Percentiles rank a stretch among this genome's conserved stretches.
These are phyloP conservation scores for Colletotrichum euphorbiae DNA, from an alignment of 2,329 filamentous ascomycete species.

Conservation along the genomic window DNA sequence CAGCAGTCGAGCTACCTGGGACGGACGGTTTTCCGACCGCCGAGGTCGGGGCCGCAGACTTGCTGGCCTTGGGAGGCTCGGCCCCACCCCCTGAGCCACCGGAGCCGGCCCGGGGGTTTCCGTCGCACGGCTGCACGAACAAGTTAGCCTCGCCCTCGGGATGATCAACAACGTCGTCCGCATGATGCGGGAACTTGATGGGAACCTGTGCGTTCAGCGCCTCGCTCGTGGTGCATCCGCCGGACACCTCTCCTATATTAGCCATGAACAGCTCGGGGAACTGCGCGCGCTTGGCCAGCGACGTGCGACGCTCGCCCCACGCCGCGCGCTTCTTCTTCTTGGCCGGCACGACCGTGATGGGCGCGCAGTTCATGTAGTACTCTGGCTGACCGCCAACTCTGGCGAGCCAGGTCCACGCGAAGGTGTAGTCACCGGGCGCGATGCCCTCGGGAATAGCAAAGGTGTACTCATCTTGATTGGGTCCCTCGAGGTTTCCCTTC, in stretches of 20 bases:
- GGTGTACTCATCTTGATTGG: conserved; percentile 29
- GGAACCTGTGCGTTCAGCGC: conserved; percentile 28
- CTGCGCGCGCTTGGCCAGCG: conserved; percentile 3
- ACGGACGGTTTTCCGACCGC: neutral
- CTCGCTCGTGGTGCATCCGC: conserved; percentile 29
- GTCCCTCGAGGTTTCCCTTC: conserved; percentile 33
- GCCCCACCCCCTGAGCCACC: neutral
- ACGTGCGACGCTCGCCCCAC: neutral
- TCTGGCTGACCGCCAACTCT: conserved; percentile 21
- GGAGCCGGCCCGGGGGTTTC: conserved; percentile 12
- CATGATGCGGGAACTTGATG: conserved; percentile 13
- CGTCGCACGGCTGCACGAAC: conserved; percentile 29
- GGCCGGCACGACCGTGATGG: conserved; percentile 21
- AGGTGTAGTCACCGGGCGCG: conserved; percentile 29
- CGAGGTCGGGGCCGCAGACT: neutral
- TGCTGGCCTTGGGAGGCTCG: neutral
- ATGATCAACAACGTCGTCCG: conserved; percentile 8
- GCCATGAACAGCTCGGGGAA: conserved; percentile 35
- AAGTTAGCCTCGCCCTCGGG: conserved; percentile 28
- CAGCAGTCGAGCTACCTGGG: neutral
- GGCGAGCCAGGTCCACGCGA: conserved; percentile 37
- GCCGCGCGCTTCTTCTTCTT: conserved; percentile 19
- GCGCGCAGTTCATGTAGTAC: conserved; percentile 38
- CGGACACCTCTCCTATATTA: conserved; percentile 24
- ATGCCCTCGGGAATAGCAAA: conserved; percentile 28